phyloP scores from a whole-genome alignment of 306 rosid genomes.

The Lupinus albus region DNA sequence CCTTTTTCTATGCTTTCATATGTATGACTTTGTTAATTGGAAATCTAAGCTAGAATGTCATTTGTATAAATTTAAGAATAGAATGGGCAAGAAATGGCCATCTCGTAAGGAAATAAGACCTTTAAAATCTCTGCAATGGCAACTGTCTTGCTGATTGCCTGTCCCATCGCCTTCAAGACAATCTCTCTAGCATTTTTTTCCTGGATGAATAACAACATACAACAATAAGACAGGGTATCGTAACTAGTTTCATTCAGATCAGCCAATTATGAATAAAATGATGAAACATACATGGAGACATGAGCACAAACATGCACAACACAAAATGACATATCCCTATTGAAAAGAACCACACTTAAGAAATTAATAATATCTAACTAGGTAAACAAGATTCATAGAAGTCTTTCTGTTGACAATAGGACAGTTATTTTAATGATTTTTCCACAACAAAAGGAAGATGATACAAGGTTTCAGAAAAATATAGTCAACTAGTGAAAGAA shows the following conservation, averaged over 20 bases:
- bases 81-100: neutral
- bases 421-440: neutral
- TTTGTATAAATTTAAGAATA: conserved; percentile 13
- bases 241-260: neutral
- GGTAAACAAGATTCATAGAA: neutral
- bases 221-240: conserved; percentile 9
- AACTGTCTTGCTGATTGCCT: conserved; percentile 97
- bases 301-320: neutral
- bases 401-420: neutral
- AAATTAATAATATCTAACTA: too few species aligned
- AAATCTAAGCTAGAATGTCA: conserved; percentile 3
- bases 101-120: conserved; percentile 49
- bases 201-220: conserved; percentile 50
- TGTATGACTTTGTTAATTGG: neutral
- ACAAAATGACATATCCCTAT: neutral
- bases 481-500: conserved; percentile 6
- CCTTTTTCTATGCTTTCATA: neutral
- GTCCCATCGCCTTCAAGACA: conserved; percentile 98
- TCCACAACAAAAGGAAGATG: neutral
- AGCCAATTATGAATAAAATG: neutral
- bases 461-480: neutral
- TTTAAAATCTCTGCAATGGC: conserved; percentile 90
- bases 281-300: neutral
- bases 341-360: neutral
- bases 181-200: conserved; percentile 83